Base-by-base conservation (phyloP, 257 asterid species). In the Fraxinus americana region DNA sequence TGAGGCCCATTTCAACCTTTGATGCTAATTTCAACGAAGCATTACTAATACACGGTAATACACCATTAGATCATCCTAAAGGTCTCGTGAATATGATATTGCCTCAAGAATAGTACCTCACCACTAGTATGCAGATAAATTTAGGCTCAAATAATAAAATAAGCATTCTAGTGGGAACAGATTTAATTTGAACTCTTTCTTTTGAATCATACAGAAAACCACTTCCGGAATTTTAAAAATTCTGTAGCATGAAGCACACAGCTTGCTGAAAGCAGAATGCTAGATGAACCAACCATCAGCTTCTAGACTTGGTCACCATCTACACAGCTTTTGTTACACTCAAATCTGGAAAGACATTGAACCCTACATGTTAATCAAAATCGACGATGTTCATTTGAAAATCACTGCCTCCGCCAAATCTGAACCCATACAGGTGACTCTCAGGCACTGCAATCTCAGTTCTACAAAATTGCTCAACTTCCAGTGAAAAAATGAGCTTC, bases 31-130 rank as follows among this genome's bases (percentile, higher is more conserved):
- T 23, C 67, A 34, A 38, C 30, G 72, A 76, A 78, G 34, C 68
- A n/a, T 68, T 67, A 57, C 57, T 13, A 25, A 75, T 17, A n/a
- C 76, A 69, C 38, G 27, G 27, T 25, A 25, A 25, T 25, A 25
- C 27, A 25, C 27, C 48, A 34, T 70, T 71, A 78, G 70, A 70
- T 63, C 70, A 67, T 67, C 50, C 69, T 69, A 43, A 27, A 34
- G 2, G 10, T 36, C 38, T 9, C 29, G 12, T 25, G 63, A 38
- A 70, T 36, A 57, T 65, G 65, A 54, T 54, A 8, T 72, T 67
- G 75, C 73, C 75, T 39, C 73, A 27, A 39, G 57, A 79, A 59
- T 67, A 77, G 65, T 66, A 75, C 78, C 71, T 41, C 79, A 71
- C 14, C 29, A 5, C 3, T 7, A 57, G 30, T 3, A 57, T n/a